Evolutionary conservation across 345 rosid species (phyloP), one percentile per base, ranked within the genome.

Genomic region (Bruguiera gymnorhiza): DNA sequence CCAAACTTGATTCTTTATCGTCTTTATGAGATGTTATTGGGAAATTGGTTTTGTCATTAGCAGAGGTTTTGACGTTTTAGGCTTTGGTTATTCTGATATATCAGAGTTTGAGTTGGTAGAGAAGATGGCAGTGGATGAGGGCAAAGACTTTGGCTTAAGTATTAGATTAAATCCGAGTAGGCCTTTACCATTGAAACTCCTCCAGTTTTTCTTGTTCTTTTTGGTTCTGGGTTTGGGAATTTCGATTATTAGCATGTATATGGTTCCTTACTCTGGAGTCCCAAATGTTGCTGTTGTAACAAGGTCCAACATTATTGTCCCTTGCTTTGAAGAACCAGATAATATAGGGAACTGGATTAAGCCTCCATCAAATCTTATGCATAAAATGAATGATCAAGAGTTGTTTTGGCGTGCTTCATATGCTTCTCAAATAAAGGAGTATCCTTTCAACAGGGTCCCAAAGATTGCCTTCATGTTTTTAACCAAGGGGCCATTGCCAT

Each of bases 381-480:
- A 77, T 69, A 60, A 39, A 57, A 73, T 77, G 81, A 77, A 77
- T 67, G 99, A 95, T 57, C 70, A 65, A 16, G 88, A 95, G 75
- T 75, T 95, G 71, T 81, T 92, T 27, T 95, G 99, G 98, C 85
- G 89, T 60, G 96, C 99, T 65, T 88, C 97, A 0, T 79, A 90
- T 66, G 85, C 70, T 73, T 92, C 97, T 60, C 76, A 63, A 55
- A 78, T 86, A 24, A 75, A 64, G 68, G 73, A 65, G 0, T 88
- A 86, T 75, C 98, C 98, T 1, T 88, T 85, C 68, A 74, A 69
- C 68, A 87, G 97, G 37, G 60, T 24, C 15, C 60, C 30, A 27
- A 56, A 56, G 6, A 15, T 56, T 56, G 60, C 60, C 29, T 56
- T 56, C 60, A 21, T 56, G 31, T 56, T 56, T 56, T 24, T 56